phyloP scores from a whole-genome alignment of 805 yeast genomes.

The Candida sithepensis region DNA sequence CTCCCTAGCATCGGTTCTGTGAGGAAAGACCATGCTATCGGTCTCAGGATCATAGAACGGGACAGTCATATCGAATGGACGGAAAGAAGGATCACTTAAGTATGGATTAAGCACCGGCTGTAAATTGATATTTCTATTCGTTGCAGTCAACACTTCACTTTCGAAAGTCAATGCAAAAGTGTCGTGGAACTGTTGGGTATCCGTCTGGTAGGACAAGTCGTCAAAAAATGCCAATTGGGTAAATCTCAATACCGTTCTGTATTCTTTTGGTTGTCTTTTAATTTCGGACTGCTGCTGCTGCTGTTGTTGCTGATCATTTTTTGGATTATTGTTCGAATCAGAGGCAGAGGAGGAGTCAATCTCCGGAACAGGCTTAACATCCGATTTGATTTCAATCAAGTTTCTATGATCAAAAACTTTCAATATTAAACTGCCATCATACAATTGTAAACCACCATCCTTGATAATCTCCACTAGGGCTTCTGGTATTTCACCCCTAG shows the following conservation, averaged over 20 bases:
- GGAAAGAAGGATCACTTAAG: slow-evolving; percentile 40
- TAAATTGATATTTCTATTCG: slow-evolving; percentile 73
- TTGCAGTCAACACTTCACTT: slow-evolving; percentile 76
- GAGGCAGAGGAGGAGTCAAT: background rate
- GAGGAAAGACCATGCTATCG: slow-evolving; percentile 32
- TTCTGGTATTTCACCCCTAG: slow-evolving; percentile 80
- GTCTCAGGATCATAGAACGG: slow-evolving; percentile 36
- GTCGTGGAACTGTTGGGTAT: slow-evolving; percentile 75
- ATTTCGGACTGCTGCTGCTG: slow-evolving; percentile 4
- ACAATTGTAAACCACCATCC: slow-evolving; percentile 79
- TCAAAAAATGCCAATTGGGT: slow-evolving; percentile 79
- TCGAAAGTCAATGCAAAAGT: slow-evolving; percentile 77
- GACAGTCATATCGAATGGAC: slow-evolving; percentile 41
- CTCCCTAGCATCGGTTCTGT: slow-evolving; percentile 38
- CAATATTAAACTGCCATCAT: slow-evolving; percentile 85
- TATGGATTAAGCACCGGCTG: slow-evolving; percentile 73
- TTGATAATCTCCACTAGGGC: slow-evolving; percentile 85
- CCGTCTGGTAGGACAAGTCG: slow-evolving; percentile 82
- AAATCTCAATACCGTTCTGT: slow-evolving; percentile 74
- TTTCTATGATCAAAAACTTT: slow-evolving; percentile 85
- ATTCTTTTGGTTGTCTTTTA: slow-evolving; percentile 59
- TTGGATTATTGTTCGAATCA: background rate
- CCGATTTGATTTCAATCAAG: slow-evolving; percentile 20
- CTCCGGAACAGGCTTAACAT: background rate
- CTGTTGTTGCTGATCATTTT: slow-evolving; percentile 3